phyloP scores from a whole-genome alignment of 2,329 filamentous ascomycete species.

The Daldinia eschscholtzii region DNA sequence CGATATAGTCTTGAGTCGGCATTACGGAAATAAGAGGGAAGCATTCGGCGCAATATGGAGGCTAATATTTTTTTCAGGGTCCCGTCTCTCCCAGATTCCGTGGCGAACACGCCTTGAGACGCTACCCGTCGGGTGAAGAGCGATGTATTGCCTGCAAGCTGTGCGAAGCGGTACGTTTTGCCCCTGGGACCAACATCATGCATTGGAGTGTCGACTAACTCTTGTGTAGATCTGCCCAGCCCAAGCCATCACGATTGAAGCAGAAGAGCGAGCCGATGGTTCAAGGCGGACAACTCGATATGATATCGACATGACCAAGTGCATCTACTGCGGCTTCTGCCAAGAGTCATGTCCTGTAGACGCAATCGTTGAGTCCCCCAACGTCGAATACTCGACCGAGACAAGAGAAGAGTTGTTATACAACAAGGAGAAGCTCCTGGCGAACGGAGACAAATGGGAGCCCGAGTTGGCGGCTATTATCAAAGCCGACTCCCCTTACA shows the following conservation, averaged over 20 bases:
- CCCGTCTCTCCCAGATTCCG: constrained; percentile 98
- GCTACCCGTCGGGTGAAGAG: constrained; percentile 98
- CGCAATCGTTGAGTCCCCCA: constrained; percentile 78
- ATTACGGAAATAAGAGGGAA: constrained; percentile 7
- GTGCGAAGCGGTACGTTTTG: constrained; percentile 80
- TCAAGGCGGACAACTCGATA: constrained; percentile 96
- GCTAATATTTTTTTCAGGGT: constrained; percentile 65
- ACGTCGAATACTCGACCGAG: constrained; percentile 73
- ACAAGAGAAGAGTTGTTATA: constrained; percentile 93
- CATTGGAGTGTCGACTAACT: constrained; percentile 10
- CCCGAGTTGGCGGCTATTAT: constrained; percentile 93
- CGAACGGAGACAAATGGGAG: constrained; percentile 97
- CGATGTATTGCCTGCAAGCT: constrained; percentile 99
- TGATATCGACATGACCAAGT: constrained; percentile 99
- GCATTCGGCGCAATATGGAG: constrained; percentile 31
- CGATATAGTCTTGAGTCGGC: constrained; percentile 19
- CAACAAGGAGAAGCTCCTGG: constrained; percentile 94
- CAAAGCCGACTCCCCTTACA: constrained; percentile 92
- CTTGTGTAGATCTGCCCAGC: constrained; percentile 84
- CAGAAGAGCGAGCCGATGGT: constrained; percentile 96
- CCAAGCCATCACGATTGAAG: constrained; percentile 98
- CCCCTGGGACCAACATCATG: not conserved
- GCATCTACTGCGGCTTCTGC: constrained; percentile 99
- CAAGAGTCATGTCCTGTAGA: constrained; percentile 99
- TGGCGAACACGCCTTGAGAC: constrained; percentile 94